Evolutionary conservation across 108 stramenopile species (phyloP).

Genomic region (Conticribra guillardii): DNA sequence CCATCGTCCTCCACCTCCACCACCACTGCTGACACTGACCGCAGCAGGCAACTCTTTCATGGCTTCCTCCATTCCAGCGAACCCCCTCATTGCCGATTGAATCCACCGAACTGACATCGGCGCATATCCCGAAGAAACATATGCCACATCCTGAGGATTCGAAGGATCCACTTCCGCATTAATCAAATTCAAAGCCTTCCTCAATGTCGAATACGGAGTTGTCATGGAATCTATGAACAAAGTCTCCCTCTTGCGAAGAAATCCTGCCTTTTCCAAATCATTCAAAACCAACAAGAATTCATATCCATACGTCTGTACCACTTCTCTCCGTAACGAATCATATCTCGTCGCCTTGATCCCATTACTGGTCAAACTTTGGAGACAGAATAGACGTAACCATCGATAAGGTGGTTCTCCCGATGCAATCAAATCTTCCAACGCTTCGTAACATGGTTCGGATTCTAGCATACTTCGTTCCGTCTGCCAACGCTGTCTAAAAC

Average conservation of each 20-base stretch:
- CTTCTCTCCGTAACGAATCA: slow-evolving; percentile 81
- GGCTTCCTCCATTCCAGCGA: slow-evolving; percentile 71
- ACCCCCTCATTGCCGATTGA: slow-evolving; percentile 86
- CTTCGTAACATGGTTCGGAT: slow-evolving; percentile 88
- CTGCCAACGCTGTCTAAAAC: slow-evolving; percentile 94
- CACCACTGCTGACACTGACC: slow-evolving; percentile 22
- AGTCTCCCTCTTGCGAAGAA: slow-evolving; percentile 83
- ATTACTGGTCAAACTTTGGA: slow-evolving; percentile 88
- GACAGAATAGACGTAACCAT: slow-evolving; percentile 84
- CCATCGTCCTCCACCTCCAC: slow-evolving; percentile 54
- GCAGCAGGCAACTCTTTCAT: slow-evolving; percentile 63
- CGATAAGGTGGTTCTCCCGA: slow-evolving; percentile 73
- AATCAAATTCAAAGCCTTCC: slow-evolving; percentile 86
- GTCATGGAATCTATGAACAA: slow-evolving; percentile 70
- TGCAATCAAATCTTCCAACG: slow-evolving; percentile 80
- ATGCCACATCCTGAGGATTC: slow-evolving; percentile 91
- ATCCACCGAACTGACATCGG: slow-evolving; percentile 90
- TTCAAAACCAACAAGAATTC: slow-evolving; percentile 80
- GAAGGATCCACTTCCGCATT: slow-evolving; percentile 87
- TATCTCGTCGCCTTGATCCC: slow-evolving; percentile 90
- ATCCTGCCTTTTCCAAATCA: slow-evolving; percentile 85
- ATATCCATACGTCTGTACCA: slow-evolving; percentile 95
- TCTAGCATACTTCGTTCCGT: slow-evolving; percentile 94
- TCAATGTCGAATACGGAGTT: slow-evolving; percentile 68
- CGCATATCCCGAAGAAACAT: slow-evolving; percentile 93